Percentiles rank a stretch among this genome's conserved stretches.
These are phyloP conservation scores for Allium fistulosum DNA, from an alignment of 106 monocot genomes.

Conservation along the genomic window DNA sequence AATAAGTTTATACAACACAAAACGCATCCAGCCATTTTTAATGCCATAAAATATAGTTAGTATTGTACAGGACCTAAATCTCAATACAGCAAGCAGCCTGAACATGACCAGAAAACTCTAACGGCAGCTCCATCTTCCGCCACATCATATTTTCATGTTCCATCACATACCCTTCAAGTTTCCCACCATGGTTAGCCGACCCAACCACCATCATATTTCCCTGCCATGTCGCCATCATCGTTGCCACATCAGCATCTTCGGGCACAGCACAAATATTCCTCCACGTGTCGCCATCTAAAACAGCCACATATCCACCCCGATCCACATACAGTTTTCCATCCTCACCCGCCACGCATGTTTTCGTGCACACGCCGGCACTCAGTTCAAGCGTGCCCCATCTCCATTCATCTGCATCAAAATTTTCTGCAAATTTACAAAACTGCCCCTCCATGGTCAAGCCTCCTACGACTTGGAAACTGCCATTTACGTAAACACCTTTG, in stretches of 20 bases:
- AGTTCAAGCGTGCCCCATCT: slow-evolving; percentile 14
- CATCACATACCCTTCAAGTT: slow-evolving; percentile 17
- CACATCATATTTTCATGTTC: slow-evolving; percentile 8
- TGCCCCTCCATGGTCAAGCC: slow-evolving; percentile 34
- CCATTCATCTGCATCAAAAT: slow-evolving; percentile 1
- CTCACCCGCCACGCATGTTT: slow-evolving; percentile 1
- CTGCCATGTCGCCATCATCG: slow-evolving; percentile 13
- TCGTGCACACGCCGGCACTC: neutral
- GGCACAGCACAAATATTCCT: slow-evolving; percentile 21
- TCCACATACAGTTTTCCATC: slow-evolving; percentile 30
- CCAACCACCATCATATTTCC: slow-evolving; percentile 25
- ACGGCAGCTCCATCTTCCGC: slow-evolving; percentile 18
- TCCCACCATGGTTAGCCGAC: slow-evolving; percentile 14
- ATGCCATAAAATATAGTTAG: no score
- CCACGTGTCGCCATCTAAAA: slow-evolving; percentile 28
- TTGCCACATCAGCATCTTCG: slow-evolving; percentile 21
- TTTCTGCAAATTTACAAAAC: slow-evolving; percentile 20
- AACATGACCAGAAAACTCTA: slow-evolving; percentile 25
- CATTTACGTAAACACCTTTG: slow-evolving; percentile 21
- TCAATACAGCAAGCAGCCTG: slow-evolving; percentile 26
- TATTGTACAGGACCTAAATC: neutral
- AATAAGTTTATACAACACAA: no score
- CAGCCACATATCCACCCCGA: slow-evolving; percentile 15
- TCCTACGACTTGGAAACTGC: slow-evolving; percentile 27
- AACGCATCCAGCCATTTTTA: no score